These are phyloP conservation scores for Yarrowia porcina DNA, from an alignment of 805 yeast species.

Conservation along the genomic window DNA sequence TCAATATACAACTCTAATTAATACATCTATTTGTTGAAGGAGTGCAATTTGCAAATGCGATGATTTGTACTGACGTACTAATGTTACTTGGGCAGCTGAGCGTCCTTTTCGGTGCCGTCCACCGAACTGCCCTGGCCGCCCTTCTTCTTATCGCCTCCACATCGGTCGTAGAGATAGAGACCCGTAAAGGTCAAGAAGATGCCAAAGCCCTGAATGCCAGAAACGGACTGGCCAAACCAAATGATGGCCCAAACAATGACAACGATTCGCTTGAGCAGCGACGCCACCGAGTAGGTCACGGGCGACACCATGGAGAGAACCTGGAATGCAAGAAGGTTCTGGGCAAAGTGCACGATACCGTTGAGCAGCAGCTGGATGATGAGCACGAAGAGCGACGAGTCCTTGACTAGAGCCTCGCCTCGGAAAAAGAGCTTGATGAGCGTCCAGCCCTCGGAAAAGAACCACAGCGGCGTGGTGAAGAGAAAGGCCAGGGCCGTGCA, in stretches of 20 bases:
- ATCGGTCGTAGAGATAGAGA: conserved; percentile 43
- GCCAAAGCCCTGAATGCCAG: conserved; percentile 43
- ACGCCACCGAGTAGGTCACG: conserved; percentile 80
- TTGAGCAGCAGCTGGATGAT: conserved; percentile 50
- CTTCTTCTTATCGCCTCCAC: conserved; percentile 39
- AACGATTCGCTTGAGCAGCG: conserved; percentile 83
- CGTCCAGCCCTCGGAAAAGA: conserved; percentile 52
- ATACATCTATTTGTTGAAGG: neutral
- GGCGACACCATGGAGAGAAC: conserved; percentile 78
- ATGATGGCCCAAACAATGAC: conserved; percentile 75
- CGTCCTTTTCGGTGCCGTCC: conserved; percentile 13
- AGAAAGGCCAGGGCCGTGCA: conserved; percentile 70
- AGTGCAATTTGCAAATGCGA: neutral
- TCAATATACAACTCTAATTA: neutral
- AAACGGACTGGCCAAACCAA: conserved; percentile 49
- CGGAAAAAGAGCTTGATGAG: conserved; percentile 28
- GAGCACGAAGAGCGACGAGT: conserved; percentile 13
- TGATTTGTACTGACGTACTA: neutral
- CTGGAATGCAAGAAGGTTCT: conserved; percentile 77
- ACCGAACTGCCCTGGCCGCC: conserved; percentile 23
- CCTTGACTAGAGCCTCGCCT: conserved; percentile 7
- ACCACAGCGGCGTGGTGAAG: conserved; percentile 71
- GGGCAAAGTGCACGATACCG: conserved; percentile 74
- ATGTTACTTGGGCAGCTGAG: conserved; percentile 30
- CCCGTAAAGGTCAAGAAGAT: conserved; percentile 43